Evolutionary conservation across 192 early-diverging fungal genomes (phyloP), one percentile per base, ranked within the genome.

Genomic region (Geosiphon pyriformis): DNA sequence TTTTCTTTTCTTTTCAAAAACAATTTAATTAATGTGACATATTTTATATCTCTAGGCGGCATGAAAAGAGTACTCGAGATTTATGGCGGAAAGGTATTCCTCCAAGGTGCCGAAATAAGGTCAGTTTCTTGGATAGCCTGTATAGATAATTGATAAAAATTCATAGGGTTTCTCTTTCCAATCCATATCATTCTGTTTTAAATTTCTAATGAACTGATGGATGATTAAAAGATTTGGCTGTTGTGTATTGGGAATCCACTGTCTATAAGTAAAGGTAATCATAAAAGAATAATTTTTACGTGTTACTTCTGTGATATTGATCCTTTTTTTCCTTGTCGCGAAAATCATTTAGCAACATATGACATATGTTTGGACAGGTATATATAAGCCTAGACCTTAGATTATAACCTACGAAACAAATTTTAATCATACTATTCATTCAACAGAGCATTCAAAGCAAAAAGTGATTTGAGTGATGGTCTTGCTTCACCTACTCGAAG

Each of bases 11-110:
- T 15, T 42, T 42, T 15, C 6, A 15, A 10, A 42, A 42, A 42
- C 15, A 42, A 42, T 10, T 12, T 47, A 47, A 47, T 47, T 47
- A 12, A 47, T n/a, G 20, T 55, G 11, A 62, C 20, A 23, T 35
- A 20, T 37, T 3, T 58, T 18, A 56, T 4, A 26, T 18, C 46
- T 55, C 17, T 63, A 73, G 66, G 61, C 47, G 54, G 31, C 68
- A 78, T 32, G 76, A 77, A 18, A 74, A 72, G 37, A 60, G 56
- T 10, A 74, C 72, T 6, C 59, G 34, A 26, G 70, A 74, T 2
- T 48, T 78, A 33, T 78, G 76, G 76, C 31, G 58, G n/a, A 52
- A 75, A 49, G 76, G 76, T 17, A 52, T 78, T 3, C 76, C 76
- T 25, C 76, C 76, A 52, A 51, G 76, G 20, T 78, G 76, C 62